Conservation (phyloP, 495 filamentous ascomycete species). For the Neurospora sp. region DNA sequence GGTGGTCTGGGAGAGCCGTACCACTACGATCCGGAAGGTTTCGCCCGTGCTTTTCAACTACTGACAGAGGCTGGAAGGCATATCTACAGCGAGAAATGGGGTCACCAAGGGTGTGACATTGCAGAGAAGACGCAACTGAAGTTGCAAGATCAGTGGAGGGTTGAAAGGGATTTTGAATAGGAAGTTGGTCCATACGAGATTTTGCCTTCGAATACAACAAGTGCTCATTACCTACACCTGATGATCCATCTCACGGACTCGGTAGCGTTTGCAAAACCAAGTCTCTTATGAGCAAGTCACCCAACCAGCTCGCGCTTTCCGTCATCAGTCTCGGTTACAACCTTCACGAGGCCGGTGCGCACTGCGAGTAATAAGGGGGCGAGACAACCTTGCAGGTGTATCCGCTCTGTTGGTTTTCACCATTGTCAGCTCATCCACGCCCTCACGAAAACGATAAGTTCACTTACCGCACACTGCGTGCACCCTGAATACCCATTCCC, state of each 20-base stretch:
- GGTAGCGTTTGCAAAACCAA: background rate
- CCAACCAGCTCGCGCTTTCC: background rate
- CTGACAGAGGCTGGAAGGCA: conserved; percentile 42
- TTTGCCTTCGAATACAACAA: background rate
- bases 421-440: background rate
- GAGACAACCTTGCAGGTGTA: conserved; percentile 20
- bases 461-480: conserved; percentile 28
- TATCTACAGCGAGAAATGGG: conserved; percentile 49
- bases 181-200: background rate
- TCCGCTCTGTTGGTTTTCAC: conserved; percentile 8
- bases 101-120: conserved; percentile 43
- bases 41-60: conserved; percentile 41
- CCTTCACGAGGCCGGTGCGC: conserved; percentile 11
- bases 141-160: conserved; percentile 42
- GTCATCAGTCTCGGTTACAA: background rate
- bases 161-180: conserved; percentile 29
- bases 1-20: conserved; percentile 54
- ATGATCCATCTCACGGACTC: background rate
- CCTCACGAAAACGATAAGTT: background rate
- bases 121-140: conserved; percentile 24
- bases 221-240: background rate
- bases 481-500: conserved; percentile 33
- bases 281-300: background rate
- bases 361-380: conserved; percentile 32
- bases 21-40: conserved; percentile 43